phyloP scores from a whole-genome alignment of 108 stramenopile species.

The Nannochloropsis salina region DNA sequence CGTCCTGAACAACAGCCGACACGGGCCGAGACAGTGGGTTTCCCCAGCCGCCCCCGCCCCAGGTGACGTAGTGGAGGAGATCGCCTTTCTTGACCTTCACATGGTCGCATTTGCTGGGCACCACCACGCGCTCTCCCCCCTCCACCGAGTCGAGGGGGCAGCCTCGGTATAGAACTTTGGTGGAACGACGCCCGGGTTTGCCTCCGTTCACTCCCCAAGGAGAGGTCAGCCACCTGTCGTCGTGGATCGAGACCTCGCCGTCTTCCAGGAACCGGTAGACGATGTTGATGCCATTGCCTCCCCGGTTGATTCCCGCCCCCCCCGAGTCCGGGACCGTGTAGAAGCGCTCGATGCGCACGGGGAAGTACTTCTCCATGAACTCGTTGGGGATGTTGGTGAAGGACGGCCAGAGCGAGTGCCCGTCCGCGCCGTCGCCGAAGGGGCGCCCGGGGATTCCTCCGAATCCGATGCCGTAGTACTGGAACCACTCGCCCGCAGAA shows the following conservation, averaged over 20 bases:
- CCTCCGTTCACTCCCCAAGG: conserved; percentile 2
- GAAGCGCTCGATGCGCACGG: neutral
- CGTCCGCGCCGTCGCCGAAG: neutral
- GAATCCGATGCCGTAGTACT: conserved; percentile 3
- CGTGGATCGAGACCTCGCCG: conserved; percentile 8
- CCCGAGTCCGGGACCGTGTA: neutral
- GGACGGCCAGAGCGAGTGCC: neutral
- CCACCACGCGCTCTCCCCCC: neutral
- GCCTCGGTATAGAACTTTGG: neutral
- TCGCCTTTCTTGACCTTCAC: neutral
- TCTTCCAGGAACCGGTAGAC: conserved; percentile 9
- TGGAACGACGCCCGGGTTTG: neutral
- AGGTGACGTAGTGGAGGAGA: neutral
- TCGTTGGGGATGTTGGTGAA: neutral
- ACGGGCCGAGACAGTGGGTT: neutral
- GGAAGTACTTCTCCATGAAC: neutral
- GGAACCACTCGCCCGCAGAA: neutral
- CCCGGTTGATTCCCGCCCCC: neutral
- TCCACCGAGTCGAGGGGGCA: neutral
- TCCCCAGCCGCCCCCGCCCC: neutral
- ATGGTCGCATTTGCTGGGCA: neutral
- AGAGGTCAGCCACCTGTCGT: conserved; percentile 11
- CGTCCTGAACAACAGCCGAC: neutral
- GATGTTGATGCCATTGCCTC: conserved; percentile 12
- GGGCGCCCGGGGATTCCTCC: neutral